Conservation (phyloP, 257 asterid species). For the Nyctanthes arbortristis region DNA sequence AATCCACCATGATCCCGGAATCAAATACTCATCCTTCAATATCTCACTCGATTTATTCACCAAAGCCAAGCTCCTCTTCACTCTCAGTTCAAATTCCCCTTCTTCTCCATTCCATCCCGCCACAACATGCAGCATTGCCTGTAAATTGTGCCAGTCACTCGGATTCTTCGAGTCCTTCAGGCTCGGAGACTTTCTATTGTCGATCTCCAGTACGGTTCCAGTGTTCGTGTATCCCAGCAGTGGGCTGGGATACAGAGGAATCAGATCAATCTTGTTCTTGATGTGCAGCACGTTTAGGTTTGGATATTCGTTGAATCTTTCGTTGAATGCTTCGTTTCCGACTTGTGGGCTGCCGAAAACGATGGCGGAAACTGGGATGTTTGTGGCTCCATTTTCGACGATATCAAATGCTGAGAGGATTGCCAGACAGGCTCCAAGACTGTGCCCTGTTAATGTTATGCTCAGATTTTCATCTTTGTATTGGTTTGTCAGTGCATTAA, state of each 20-base stretch:
- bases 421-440: slow-evolving; percentile 67
- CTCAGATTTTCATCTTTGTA: slow-evolving; percentile 56
- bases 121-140: slow-evolving; percentile 74
- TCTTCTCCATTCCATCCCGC: slow-evolving; percentile 80
- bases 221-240: slow-evolving; percentile 52
- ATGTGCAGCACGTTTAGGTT: slow-evolving; percentile 69
- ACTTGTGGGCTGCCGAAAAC: slow-evolving; percentile 87
- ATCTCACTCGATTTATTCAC: slow-evolving; percentile 72
- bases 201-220: slow-evolving; percentile 51
- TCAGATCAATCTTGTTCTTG: slow-evolving; percentile 65
- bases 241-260: slow-evolving; percentile 61
- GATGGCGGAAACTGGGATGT: slow-evolving; percentile 72
- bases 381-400: slow-evolving; percentile 66
- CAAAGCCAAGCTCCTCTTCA: slow-evolving; percentile 68
- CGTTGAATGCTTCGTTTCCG: slow-evolving; percentile 56
- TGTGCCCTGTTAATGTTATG: slow-evolving; percentile 75
- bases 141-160: slow-evolving; percentile 87
- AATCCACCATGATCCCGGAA: slow-evolving; percentile 90
- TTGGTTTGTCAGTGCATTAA: slow-evolving; percentile 30
- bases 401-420: slow-evolving; percentile 71
- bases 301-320: slow-evolving; percentile 34
- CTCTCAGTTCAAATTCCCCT: slow-evolving; percentile 61
- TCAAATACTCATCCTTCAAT: slow-evolving; percentile 69
- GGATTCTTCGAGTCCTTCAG: slow-evolving; percentile 61
- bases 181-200: slow-evolving; percentile 62